A percentile compares a stretch with the other conserved stretches of the same genome.
Evolutionary conservation across 768 basidiomycete genomes (phyloP).

Genomic region (Kwoniella sp.): DNA sequence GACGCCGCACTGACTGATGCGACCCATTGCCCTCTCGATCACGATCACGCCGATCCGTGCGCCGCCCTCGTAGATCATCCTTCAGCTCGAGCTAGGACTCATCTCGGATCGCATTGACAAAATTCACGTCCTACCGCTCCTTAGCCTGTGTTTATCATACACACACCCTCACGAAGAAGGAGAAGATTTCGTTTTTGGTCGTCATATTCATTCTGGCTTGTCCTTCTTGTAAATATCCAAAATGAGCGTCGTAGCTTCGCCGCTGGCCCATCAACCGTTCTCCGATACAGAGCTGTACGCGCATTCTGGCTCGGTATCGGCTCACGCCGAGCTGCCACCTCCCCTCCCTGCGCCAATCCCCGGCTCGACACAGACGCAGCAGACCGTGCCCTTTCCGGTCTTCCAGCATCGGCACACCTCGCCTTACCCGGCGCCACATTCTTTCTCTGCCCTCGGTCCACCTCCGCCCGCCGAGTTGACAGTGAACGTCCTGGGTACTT

Average conservation of each 20-base stretch:
- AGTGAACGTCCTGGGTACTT: constrained; percentile 5
- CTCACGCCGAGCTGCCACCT: constrained; percentile 36
- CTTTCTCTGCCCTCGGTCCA: constrained; percentile 46
- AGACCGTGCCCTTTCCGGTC: constrained; percentile 33
- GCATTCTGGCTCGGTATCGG: constrained; percentile 29
- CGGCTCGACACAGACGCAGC: background rate
- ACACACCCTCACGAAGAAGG: background rate
- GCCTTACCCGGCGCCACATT: constrained; percentile 39
- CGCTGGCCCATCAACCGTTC: constrained; percentile 25
- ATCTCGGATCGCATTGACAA: constrained; percentile 3
- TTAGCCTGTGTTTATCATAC: background rate
- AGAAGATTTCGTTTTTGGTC: background rate
- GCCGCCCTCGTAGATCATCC: constrained; percentile 17
- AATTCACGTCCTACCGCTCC: background rate
- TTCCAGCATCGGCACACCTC: constrained; percentile 49
- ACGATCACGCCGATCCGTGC: background rate
- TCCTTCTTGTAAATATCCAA: background rate
- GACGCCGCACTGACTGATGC: background rate
- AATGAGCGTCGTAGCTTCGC: constrained; percentile 35
- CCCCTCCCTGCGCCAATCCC: constrained; percentile 21
- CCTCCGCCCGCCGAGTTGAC: constrained; percentile 21
- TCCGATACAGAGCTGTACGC: constrained; percentile 35
- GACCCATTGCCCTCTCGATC: background rate
- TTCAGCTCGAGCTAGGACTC: constrained; percentile 13
- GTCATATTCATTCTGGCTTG: background rate